A percentile compares a stretch with the other conserved stretches of the same genome.
These are phyloP conservation scores for Pichia manshurica DNA, from an alignment of 805 yeast species.

Conservation along the genomic window DNA sequence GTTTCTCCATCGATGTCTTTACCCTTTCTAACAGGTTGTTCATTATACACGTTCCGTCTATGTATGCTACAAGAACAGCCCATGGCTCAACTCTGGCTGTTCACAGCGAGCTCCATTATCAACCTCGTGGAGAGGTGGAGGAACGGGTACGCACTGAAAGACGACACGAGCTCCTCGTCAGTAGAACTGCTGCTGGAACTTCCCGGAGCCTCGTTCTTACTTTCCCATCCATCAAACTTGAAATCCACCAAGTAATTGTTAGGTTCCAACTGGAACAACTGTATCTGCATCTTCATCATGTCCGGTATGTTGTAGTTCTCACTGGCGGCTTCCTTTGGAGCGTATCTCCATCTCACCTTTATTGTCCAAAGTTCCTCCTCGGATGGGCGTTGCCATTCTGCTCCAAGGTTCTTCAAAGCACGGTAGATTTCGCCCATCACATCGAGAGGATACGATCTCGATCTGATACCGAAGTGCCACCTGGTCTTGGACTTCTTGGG, in stretches of 20 bases:
- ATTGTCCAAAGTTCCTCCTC: constrained; percentile 97
- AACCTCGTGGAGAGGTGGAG: constrained; percentile 85
- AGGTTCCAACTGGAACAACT: constrained; percentile 90
- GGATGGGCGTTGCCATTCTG: constrained; percentile 94
- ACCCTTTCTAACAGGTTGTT: too few species aligned
- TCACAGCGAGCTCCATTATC: constrained; percentile 95
- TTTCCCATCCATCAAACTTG: constrained; percentile 97
- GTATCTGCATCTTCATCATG: constrained; percentile 94
- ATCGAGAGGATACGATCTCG: constrained; percentile 92
- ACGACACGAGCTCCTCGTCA: constrained; percentile 68
- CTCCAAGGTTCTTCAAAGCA: constrained; percentile 88
- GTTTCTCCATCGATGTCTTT: too few species aligned
- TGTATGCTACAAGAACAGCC: too few species aligned
- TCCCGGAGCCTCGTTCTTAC: constrained; percentile 29
- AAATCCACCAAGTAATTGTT: constrained; percentile 94
- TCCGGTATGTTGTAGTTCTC: constrained; percentile 47
- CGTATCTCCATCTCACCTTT: constrained; percentile 87
- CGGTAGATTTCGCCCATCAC: constrained; percentile 98
- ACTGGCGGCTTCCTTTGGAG: constrained; percentile 25
- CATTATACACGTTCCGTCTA: too few species aligned
- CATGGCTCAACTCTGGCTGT: constrained; percentile 49
- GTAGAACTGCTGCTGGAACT: constrained; percentile 26
- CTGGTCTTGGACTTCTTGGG: constrained; percentile 86
- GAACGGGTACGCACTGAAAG: constrained; percentile 95
- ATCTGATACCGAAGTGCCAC: constrained; percentile 98